Evolutionary conservation across 1,139 yeast species (phyloP), one percentile per base, ranked within the genome.

Genomic region (Pichia sp.): DNA sequence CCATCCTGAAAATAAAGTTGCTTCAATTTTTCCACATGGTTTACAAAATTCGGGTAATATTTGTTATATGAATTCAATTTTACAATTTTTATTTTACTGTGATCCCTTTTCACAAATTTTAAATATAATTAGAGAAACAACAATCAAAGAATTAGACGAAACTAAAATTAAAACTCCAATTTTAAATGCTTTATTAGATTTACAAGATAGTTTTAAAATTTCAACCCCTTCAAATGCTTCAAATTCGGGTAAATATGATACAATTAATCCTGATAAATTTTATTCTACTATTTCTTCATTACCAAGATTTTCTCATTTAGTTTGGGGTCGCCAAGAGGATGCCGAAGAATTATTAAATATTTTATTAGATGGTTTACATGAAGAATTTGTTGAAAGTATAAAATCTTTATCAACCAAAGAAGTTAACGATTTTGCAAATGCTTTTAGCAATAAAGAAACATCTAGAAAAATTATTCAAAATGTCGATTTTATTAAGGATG

Each of bases 311-410:
- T 74, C 71, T 51, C 95, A 87, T 61, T 71, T 89, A 53, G 79
- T 80, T 63, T 84, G 96, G 82, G 97, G 97, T 5, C 87, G 89
- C 57, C 99, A 92, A 66, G 98, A 92, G 64, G 99, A 92, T 67
- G 97, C 98, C 0, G 97, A 92, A 64, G 99, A 92, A 66, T 92
- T 92, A 56, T 71, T 92, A 55, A 95, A 96, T 2, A 87, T 86
- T 61, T 70, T 87, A 44, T 70, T 92, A 45, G 97, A 94, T 62
- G 96, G 90, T 7, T 69, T 92, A 52, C 95, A 92, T 59, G 97
- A 90, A 59, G 97, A 90, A 60, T 86, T 90, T 58, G 76, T 84
- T 37, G 63, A 69, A 3, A 74, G 82, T 34, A 74, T 84, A 47
- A 73, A 74, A 49, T 56, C 61, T 9, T 60, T 82, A 42, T 63